phyloP scores from a whole-genome alignment of 805 yeast genomes.

The Candida stauntonica region DNA sequence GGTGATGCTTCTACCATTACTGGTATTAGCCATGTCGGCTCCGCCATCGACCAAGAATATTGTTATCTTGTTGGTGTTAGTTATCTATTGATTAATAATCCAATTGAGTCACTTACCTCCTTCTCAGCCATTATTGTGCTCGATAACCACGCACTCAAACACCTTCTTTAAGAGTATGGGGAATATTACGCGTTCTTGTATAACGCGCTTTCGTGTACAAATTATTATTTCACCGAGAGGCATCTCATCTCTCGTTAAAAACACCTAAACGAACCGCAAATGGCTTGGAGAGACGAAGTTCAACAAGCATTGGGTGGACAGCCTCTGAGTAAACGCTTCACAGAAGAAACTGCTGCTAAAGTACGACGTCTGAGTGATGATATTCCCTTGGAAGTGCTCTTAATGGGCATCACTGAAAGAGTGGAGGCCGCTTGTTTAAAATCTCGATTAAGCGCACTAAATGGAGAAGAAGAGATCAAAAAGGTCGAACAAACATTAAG shows the following conservation, averaged over 20 bases:
- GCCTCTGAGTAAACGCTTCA: background rate
- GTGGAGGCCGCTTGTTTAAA: slow-evolving; percentile 6
- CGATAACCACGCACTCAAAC: too few relatives aligned
- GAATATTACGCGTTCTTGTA: background rate
- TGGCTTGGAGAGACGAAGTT: slow-evolving; percentile 1
- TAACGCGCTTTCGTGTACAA: too few relatives aligned
- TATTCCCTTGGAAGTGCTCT: slow-evolving; percentile 1
- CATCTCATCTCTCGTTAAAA: too few relatives aligned
- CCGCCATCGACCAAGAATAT: slow-evolving; percentile 49
- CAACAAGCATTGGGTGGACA: background rate
- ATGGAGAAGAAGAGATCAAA: background rate
- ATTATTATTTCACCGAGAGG: too few relatives aligned
- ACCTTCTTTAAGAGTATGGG: background rate
- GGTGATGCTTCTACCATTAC: slow-evolving; percentile 28
- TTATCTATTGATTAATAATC: background rate
- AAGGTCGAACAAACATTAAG: background rate
- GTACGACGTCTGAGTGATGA: background rate
- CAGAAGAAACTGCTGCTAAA: background rate
- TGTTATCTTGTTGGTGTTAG: slow-evolving; percentile 29
- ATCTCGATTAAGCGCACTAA: background rate
- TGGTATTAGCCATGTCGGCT: slow-evolving; percentile 32
- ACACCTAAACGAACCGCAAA: background rate
- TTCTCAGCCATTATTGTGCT: slow-evolving; percentile 31
- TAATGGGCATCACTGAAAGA: background rate
- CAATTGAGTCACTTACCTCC: slow-evolving; percentile 25